A percentile compares a stretch with the other conserved stretches of the same genome.
Evolutionary conservation across 2,329 filamentous ascomycete species (phyloP).

Genomic region (Juglanconis sp.): DNA sequence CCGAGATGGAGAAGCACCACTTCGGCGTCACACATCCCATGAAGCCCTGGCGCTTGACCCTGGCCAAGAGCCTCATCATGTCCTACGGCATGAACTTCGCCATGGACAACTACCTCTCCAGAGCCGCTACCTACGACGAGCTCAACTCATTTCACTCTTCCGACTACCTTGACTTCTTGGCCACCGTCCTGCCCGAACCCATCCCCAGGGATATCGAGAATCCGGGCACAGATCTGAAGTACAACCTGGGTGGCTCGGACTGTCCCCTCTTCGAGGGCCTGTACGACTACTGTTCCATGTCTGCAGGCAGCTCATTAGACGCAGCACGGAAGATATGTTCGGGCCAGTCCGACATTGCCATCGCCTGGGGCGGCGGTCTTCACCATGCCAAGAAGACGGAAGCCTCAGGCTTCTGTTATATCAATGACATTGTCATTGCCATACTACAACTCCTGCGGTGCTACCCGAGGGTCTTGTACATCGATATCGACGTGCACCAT

Average conservation of each 20-base stretch:
- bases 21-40: conserved; percentile 97
- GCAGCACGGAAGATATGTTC: conserved; percentile 86
- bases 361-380: conserved; percentile 95
- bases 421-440: conserved; percentile 95
- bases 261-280: conserved; percentile 96
- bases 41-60: conserved; percentile 96
- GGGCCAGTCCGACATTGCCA: conserved; percentile 87
- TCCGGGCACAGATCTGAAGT: conserved; percentile 62
- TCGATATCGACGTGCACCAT: conserved; percentile 91
- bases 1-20: conserved; percentile 91
- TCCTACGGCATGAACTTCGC: conserved; percentile 94
- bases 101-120: conserved; percentile 90
- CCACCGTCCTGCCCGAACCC: conserved; percentile 64
- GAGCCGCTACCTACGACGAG: conserved; percentile 83
- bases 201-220: conserved; percentile 64
- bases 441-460: conserved; percentile 83
- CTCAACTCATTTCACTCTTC: conserved; percentile 80
- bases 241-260: conserved; percentile 86
- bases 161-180: conserved; percentile 89
- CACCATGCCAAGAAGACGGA: conserved; percentile 95
- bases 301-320: conserved; percentile 85
- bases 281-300: conserved; percentile 92
- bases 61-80: conserved; percentile 92
- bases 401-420: conserved; percentile 95
- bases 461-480: conserved; percentile 84